These are phyloP conservation scores for Neonectria coccinea DNA, from an alignment of 2,329 filamentous ascomycete genomes.

Conservation along the genomic window DNA sequence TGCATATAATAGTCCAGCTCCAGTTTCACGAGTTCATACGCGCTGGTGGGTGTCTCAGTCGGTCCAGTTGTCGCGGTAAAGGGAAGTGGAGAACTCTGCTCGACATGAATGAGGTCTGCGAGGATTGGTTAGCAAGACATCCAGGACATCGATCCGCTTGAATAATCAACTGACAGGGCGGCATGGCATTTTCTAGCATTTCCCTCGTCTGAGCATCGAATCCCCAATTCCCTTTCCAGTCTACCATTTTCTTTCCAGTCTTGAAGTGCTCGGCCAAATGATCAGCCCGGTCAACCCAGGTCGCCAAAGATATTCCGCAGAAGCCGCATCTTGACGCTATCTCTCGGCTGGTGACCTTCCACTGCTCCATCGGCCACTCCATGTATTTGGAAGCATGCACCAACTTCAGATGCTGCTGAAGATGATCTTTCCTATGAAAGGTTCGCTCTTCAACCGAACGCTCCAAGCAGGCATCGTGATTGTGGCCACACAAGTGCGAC, in stretches of 20 bases:
- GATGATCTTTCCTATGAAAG: conserved; percentile 58
- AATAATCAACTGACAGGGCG: conserved; percentile 49
- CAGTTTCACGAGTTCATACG: conserved; percentile 53
- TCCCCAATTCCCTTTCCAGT: conserved; percentile 59
- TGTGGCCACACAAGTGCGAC: conserved; percentile 52
- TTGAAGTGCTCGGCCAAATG: conserved; percentile 59
- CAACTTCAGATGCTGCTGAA: conserved; percentile 57
- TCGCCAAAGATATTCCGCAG: conserved; percentile 51
- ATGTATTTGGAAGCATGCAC: conserved; percentile 56
- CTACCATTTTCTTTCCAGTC: conserved; percentile 55
- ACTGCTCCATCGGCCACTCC: conserved; percentile 58
- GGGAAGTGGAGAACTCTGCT: conserved; percentile 35
- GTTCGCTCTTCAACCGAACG: conserved; percentile 49
- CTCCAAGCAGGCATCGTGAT: conserved; percentile 60
- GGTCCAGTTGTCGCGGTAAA: conserved; percentile 39
- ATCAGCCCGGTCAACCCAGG: conserved; percentile 53
- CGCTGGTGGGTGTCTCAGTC: conserved; percentile 32
- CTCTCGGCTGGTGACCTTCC: conserved; percentile 51
- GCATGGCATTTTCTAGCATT: conserved; percentile 56
- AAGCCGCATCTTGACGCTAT: conserved; percentile 58
- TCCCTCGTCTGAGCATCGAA: conserved; percentile 52
- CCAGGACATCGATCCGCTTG: no score
- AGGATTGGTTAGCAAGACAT: no score
- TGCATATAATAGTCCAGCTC: conserved; percentile 49
- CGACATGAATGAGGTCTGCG: conserved; percentile 18